These are phyloP conservation scores for Schwanniomyces sp. DNA, from an alignment of 805 yeast genomes.

Conservation along the genomic window DNA sequence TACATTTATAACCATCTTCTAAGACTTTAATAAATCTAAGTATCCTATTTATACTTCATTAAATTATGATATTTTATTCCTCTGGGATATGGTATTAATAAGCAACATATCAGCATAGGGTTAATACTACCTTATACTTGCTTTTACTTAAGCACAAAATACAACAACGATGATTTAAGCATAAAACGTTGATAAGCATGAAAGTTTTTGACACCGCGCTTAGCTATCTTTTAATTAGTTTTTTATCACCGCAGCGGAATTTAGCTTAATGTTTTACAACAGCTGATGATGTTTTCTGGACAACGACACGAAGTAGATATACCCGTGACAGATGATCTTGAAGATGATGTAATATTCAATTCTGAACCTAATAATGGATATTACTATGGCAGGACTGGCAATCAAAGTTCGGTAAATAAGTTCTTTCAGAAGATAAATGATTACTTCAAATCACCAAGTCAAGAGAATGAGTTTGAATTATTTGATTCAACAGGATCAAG, in stretches of 20 bases:
- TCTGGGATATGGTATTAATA: too few species aligned
- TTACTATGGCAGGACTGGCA: slow-evolving; percentile 19
- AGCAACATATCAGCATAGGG: too few species aligned
- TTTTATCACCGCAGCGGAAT: neutral
- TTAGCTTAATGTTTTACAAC: neutral
- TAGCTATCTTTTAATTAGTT: neutral
- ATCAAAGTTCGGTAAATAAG: neutral
- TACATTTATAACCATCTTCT: too few species aligned
- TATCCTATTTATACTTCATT: too few species aligned
- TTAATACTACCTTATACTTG: too few species aligned
- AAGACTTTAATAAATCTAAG: too few species aligned
- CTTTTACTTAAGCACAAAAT: too few species aligned
- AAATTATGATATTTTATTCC: too few species aligned
- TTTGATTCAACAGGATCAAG: slow-evolving; percentile 4
- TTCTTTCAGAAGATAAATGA: neutral
- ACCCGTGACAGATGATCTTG: slow-evolving; percentile 52
- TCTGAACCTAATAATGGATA: slow-evolving; percentile 16
- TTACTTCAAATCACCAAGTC: neutral
- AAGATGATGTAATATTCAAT: slow-evolving; percentile 30
- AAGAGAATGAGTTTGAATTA: slow-evolving; percentile 2
- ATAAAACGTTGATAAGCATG: neutral
- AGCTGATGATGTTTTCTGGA: slow-evolving; percentile 16
- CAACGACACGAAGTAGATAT: slow-evolving; percentile 45
- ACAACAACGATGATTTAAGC: too few species aligned
- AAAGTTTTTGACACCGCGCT: neutral